Evolutionary conservation across 1,284 basidiomycete species (phyloP), one percentile per base, ranked within the genome.

Genomic region (Puccinia brachypodii): DNA sequence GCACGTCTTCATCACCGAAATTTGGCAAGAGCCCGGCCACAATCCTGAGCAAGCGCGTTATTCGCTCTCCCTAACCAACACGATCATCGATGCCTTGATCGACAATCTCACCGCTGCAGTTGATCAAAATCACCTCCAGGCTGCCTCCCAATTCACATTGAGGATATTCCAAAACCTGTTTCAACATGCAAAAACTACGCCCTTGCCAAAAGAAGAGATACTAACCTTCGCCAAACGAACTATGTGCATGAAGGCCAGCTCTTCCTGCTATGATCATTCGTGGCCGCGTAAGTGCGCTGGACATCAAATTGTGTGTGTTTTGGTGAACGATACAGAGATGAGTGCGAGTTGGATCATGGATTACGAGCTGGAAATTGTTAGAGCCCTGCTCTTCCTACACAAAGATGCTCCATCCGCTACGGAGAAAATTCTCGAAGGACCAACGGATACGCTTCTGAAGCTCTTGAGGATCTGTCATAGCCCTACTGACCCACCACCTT

Each of bases 401-500:
- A 98, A 99, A 86, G 96, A 99, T 86, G 93, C 98, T 86, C 96
- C 97, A 0, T 91, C 91, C 83, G 96, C 99, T 84, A 90, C 95
- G 60, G 94, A 95, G 0, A 90, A 91, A 31, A 92, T 96, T 84
- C 91, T 95, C 47, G 90, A 92, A 53, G 90, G 92, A 74, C 93
- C 98, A 53, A 89, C 92, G 36, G 91, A 93, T 76, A 92, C 95
- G 42, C 89, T 99, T 76, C 90, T 91, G 82, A 89, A 90, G 78
- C 91, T 98, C 74, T 88, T 99, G 77, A 90, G 90, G 8, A 90
- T 92, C 60, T 92, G 92, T 86, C 92, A 92, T 84, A 88, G 84
- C 13, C 85, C 85, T 40, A 85, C 87, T 33, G 85, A 87, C 38
- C 81, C 81, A 33, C 85, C 85, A 9, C 83, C 88, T 50, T 76